These are phyloP conservation scores for Plectosphaerella cucumerina DNA, from an alignment of 2,329 filamentous ascomycete species.

Conservation along the genomic window DNA sequence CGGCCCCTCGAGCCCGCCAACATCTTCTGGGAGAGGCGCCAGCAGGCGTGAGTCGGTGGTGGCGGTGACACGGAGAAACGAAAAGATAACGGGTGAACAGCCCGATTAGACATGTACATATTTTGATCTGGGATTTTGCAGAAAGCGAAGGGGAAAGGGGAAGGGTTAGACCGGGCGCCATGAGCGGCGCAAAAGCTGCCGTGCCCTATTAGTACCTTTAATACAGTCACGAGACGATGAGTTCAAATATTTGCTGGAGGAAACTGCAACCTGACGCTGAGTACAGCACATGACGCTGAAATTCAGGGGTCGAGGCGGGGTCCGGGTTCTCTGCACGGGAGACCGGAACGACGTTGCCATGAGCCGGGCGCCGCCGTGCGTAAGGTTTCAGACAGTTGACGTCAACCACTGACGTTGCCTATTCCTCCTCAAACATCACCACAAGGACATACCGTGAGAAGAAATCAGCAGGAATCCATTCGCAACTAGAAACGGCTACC, in stretches of 20 bases:
- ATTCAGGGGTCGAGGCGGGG: too few relatives aligned
- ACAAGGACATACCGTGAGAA: not conserved
- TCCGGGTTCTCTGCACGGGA: too few relatives aligned
- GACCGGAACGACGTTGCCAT: too few relatives aligned
- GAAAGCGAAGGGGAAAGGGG: too few relatives aligned
- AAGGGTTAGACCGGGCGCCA: not conserved
- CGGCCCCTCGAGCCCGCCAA: constrained; percentile 66
- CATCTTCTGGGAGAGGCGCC: constrained; percentile 71
- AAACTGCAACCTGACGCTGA: too few relatives aligned
- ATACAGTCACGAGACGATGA: constrained; percentile 1
- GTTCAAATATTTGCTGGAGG: too few relatives aligned
- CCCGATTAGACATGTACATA: not conserved
- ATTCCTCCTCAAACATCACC: not conserved
- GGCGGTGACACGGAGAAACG: not conserved
- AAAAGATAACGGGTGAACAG: too few relatives aligned
- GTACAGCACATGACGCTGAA: too few relatives aligned
- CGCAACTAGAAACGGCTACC: not conserved
- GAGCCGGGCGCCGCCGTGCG: too few relatives aligned
- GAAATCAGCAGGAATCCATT: not conserved
- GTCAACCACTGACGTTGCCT: not conserved
- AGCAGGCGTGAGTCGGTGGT: constrained; percentile 25
- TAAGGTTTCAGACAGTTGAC: not conserved
- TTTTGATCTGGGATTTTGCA: not conserved
- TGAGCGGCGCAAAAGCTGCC: not conserved
- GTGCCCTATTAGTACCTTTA: not conserved